These are phyloP conservation scores for Trichosporon inkin DNA, from an alignment of 1,284 basidiomycete species.

Conservation along the genomic window DNA sequence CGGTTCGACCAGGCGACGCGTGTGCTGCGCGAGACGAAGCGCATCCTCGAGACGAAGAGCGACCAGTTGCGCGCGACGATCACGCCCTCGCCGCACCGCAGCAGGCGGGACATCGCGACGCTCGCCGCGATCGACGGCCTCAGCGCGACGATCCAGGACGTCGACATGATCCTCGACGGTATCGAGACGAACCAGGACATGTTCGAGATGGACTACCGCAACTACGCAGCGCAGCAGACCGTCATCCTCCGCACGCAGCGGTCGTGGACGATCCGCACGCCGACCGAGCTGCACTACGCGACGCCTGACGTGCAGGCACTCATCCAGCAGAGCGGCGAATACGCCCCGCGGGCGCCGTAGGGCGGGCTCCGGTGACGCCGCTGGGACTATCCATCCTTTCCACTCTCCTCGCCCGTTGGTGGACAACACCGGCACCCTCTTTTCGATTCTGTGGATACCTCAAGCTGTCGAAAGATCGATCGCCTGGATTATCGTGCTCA, in stretches of 20 bases:
- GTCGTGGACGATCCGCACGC: conserved; percentile 80
- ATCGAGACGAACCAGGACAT: conserved; percentile 81
- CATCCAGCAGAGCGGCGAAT: conserved; percentile 35
- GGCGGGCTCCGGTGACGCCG: not conserved
- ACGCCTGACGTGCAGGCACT: conserved; percentile 51
- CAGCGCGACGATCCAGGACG: conserved; percentile 74
- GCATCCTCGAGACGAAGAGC: conserved; percentile 76
- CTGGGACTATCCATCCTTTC: too few relatives aligned
- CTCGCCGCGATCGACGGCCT: conserved; percentile 68
- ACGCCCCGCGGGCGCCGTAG: conserved; percentile 5
- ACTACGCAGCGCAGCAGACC: conserved; percentile 91
- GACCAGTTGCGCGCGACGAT: conserved; percentile 60
- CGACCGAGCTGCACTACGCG: conserved; percentile 83
- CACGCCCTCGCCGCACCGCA: conserved; percentile 50
- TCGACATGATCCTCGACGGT: conserved; percentile 77
- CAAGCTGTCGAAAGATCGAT: too few relatives aligned
- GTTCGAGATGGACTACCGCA: conserved; percentile 83
- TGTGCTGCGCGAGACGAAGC: conserved; percentile 80
- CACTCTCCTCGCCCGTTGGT: too few relatives aligned
- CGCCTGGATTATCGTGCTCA: too few relatives aligned
- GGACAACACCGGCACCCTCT: too few relatives aligned
- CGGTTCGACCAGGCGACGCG: conserved; percentile 81
- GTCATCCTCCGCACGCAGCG: conserved; percentile 90
- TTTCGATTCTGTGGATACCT: too few relatives aligned
- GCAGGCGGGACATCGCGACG: conserved; percentile 69